A percentile compares a stretch with the other conserved stretches of the same genome.
Evolutionary conservation across 768 basidiomycete genomes (phyloP).

Genomic region (Tylopilus subfusipes): DNA sequence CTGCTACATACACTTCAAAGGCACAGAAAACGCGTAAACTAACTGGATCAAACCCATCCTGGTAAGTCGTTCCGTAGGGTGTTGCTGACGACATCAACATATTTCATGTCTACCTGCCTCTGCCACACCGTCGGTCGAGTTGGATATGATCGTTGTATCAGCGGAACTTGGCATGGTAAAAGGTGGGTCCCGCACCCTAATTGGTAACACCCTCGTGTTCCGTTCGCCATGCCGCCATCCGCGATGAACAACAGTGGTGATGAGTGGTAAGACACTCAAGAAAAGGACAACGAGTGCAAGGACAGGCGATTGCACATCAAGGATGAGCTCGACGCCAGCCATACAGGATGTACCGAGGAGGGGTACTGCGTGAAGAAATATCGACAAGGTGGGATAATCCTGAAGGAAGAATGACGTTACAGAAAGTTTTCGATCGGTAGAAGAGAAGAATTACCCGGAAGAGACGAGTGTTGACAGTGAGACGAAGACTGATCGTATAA

Average conservation of each 20-base stretch:
- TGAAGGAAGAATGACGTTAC: background rate
- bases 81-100: background rate
- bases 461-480: conserved; percentile 6
- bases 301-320: conserved; percentile 4
- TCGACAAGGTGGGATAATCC: conserved; percentile 6
- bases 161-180: background rate
- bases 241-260: background rate
- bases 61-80: background rate
- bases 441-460: conserved; percentile 3
- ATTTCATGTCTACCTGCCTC: background rate
- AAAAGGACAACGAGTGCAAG: conserved; percentile 9
- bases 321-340: conserved; percentile 8
- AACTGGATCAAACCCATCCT: background rate
- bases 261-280: conserved; percentile 9
- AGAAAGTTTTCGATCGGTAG: background rate
- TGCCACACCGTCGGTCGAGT: background rate
- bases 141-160: background rate
- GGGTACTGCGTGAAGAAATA: conserved; percentile 19
- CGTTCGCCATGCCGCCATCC: too few species aligned
- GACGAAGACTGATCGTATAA: conserved; percentile 24
- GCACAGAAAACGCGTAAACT: background rate
- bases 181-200: background rate
- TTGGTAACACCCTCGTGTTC: background rate
- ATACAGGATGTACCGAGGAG: conserved; percentile 10
- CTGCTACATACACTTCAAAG: too few species aligned